Evolutionary conservation across 768 basidiomycete genomes (phyloP).

Genomic region (Phanerodontia chrysosporium): DNA sequence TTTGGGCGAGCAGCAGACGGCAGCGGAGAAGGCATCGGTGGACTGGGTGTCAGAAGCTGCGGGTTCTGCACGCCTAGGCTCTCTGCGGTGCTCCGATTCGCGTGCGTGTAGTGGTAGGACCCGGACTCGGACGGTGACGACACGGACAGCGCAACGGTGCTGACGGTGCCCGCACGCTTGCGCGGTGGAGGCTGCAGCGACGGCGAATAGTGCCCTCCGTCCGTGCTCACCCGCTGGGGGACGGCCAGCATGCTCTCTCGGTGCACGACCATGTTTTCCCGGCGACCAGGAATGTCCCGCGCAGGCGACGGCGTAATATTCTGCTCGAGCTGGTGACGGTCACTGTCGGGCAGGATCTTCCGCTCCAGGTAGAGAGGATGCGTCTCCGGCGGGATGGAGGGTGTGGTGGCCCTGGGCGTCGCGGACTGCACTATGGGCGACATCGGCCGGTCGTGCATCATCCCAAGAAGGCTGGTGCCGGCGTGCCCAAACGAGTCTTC

Average conservation of each 20-base stretch:
- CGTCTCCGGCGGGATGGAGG: slow-evolving; percentile 22
- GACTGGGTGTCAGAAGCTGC: slow-evolving; percentile 18
- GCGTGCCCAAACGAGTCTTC: slow-evolving; percentile 54
- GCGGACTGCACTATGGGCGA: slow-evolving; percentile 19
- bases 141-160: slow-evolving; percentile 12
- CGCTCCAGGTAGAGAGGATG: slow-evolving; percentile 28
- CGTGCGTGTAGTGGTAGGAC: slow-evolving; percentile 25
- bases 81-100: slow-evolving; percentile 31
- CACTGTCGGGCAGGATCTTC: slow-evolving; percentile 37
- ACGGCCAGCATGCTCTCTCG: background rate
- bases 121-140: slow-evolving; percentile 7
- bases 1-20: background rate
- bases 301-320: background rate
- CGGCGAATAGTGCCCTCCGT: slow-evolving; percentile 17
- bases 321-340: slow-evolving; percentile 21
- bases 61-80: slow-evolving; percentile 28
- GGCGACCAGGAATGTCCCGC: background rate
- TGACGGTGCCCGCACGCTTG: slow-evolving; percentile 26
- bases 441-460: slow-evolving; percentile 29
- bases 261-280: background rate
- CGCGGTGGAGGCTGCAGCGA: slow-evolving; percentile 29
- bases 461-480: slow-evolving; percentile 51
- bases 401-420: slow-evolving; percentile 18
- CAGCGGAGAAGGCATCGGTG: slow-evolving; percentile 4
- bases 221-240: slow-evolving; percentile 6